A percentile compares a stretch with the other conserved stretches of the same genome.
Conservation (phyloP, 345 rosid species). For the Hibiscus mutabilis region DNA sequence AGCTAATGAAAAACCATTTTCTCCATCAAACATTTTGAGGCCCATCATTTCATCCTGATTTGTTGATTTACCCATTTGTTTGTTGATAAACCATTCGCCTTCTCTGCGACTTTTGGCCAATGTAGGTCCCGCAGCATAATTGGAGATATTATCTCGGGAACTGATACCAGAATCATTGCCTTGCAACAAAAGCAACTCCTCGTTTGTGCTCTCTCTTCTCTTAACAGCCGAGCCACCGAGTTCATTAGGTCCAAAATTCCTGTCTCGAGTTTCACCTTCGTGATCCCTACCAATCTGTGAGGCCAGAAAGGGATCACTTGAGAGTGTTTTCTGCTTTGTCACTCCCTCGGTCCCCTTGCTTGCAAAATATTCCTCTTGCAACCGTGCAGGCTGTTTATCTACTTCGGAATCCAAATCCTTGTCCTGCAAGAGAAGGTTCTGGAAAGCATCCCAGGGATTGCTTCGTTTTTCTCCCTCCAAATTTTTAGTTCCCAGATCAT, state of each 20-base stretch:
- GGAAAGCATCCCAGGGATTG: slow-evolving; percentile 81
- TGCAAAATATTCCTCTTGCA: slow-evolving; percentile 29
- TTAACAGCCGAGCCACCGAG: slow-evolving; percentile 26
- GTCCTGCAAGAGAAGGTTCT: slow-evolving; percentile 68
- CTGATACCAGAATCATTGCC: slow-evolving; percentile 30
- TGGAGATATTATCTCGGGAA: slow-evolving; percentile 26
- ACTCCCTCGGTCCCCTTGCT: slow-evolving; percentile 29
- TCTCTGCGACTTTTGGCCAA: slow-evolving; percentile 46
- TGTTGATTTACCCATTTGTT: slow-evolving; percentile 27
- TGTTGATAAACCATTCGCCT: slow-evolving; percentile 64
- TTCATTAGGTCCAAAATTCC: slow-evolving; percentile 41
- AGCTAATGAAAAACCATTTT: slow-evolving; percentile 28
- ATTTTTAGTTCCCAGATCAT: slow-evolving; percentile 27
- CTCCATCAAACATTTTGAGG: slow-evolving; percentile 36
- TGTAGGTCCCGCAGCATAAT: slow-evolving; percentile 35
- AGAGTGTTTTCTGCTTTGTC: slow-evolving; percentile 33
- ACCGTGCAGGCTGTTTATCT: slow-evolving; percentile 22
- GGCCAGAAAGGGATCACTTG: slow-evolving; percentile 56
- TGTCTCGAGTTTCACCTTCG: slow-evolving; percentile 26
- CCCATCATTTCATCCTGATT: slow-evolving; percentile 32
- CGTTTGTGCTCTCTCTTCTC: slow-evolving; percentile 39
- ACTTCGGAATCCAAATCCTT: slow-evolving; percentile 31
- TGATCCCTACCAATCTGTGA: slow-evolving; percentile 29
- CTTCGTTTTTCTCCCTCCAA: slow-evolving; percentile 36
- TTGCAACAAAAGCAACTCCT: slow-evolving; percentile 44